Conservation (phyloP, 2,329 filamentous ascomycete genomes). For the Paecilomyces sp. region DNA sequence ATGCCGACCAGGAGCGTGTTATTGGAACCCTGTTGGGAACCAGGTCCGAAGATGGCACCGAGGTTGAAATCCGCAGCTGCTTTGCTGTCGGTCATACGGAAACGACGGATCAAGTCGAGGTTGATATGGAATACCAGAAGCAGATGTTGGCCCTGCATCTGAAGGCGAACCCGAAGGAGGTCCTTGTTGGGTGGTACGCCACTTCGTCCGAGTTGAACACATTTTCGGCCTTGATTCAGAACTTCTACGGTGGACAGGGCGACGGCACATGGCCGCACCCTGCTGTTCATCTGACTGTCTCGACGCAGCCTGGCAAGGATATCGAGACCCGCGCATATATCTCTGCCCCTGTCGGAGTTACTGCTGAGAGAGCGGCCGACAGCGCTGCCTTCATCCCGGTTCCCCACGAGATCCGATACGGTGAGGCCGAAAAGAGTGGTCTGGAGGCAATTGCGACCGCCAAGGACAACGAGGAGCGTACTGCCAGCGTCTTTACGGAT, state of each 20-base stretch:
- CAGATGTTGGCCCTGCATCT: slow-evolving; percentile 95
- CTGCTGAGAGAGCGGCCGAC: slow-evolving; percentile 87
- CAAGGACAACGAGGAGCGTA: slow-evolving; percentile 68
- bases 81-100: slow-evolving; percentile 98
- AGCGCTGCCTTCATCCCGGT: slow-evolving; percentile 97
- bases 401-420: slow-evolving; percentile 87
- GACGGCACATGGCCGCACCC: slow-evolving; percentile 96
- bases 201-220: slow-evolving; percentile 95
- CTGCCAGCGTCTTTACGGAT: slow-evolving; percentile 70
- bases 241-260: slow-evolving; percentile 96
- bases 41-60: slow-evolving; percentile 91
- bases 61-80: slow-evolving; percentile 91
- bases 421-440: slow-evolving; percentile 67
- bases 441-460: slow-evolving; percentile 80
- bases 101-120: slow-evolving; percentile 96
- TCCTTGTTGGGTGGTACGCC: slow-evolving; percentile 96
- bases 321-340: slow-evolving; percentile 93
- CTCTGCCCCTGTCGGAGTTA: slow-evolving; percentile 88
- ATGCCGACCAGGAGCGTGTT: slow-evolving; percentile 86
- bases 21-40: slow-evolving; percentile 93
- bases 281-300: slow-evolving; percentile 94
- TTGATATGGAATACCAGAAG: slow-evolving; percentile 99
- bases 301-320: slow-evolving; percentile 78
- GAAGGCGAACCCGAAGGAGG: slow-evolving; percentile 87
- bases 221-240: slow-evolving; percentile 97